A percentile compares a stretch with the other conserved stretches of the same genome.
These are phyloP conservation scores for Colletotrichum siamense DNA, from an alignment of 2,329 filamentous ascomycete genomes.

Conservation along the genomic window DNA sequence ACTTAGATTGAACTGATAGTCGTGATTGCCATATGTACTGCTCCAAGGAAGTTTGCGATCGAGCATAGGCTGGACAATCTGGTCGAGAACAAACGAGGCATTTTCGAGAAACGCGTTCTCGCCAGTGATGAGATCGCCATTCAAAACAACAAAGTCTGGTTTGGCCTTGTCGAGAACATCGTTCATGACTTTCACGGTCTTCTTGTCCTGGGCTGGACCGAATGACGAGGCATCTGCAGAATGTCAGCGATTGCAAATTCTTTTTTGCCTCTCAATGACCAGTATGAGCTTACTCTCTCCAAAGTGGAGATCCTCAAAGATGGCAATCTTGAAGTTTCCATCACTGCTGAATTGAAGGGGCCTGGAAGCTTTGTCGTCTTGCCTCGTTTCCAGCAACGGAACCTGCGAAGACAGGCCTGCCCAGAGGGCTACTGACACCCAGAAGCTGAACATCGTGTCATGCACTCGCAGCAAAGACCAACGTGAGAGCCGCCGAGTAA, in stretches of 20 bases:
- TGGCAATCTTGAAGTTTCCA: conserved; percentile 57
- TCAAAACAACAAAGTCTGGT: conserved; percentile 69
- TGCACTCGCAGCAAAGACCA: no score
- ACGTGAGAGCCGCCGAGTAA: neutral
- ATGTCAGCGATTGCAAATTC: neutral
- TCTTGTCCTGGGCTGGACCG: conserved; percentile 59
- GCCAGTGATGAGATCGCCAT: conserved; percentile 75
- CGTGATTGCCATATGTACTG: conserved; percentile 76
- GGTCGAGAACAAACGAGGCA: conserved; percentile 61
- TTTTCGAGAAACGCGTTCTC: conserved; percentile 65
- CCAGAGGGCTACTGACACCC: neutral
- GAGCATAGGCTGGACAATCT: conserved; percentile 64
- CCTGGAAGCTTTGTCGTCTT: neutral
- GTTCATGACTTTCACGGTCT: conserved; percentile 62
- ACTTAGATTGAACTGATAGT: conserved; percentile 64
- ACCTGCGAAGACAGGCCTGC: neutral
- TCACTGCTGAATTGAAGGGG: conserved; percentile 43
- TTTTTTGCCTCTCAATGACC: neutral
- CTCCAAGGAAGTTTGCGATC: conserved; percentile 64
- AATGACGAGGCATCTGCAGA: conserved; percentile 48
- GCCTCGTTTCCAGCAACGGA: neutral
- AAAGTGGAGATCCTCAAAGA: conserved; percentile 76
- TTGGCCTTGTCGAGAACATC: conserved; percentile 57
- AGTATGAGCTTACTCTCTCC: conserved; percentile 61
- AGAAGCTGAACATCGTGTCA: neutral